Conservation (phyloP, 2,329 filamentous ascomycete genomes). For the Arthrinium puccinioides region DNA sequence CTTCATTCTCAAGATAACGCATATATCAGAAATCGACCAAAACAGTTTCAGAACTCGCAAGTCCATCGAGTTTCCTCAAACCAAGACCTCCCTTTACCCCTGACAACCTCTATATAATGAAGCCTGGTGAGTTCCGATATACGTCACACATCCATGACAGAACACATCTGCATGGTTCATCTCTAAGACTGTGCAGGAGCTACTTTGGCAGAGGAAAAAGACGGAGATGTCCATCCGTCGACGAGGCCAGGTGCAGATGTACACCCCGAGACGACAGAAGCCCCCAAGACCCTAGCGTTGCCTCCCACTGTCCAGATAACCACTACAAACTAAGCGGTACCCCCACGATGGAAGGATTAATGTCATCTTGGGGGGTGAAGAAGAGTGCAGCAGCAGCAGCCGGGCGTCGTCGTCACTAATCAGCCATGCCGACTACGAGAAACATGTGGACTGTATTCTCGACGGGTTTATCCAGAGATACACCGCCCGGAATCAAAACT, state of each 20-base stretch:
- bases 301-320: too few species aligned
- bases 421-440: too few species aligned
- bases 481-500: too few species aligned
- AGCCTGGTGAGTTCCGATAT: not conserved
- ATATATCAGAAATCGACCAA: not conserved
- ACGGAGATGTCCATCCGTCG: not conserved
- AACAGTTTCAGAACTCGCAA: not conserved
- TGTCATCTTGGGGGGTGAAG: too few species aligned
- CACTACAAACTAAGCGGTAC: too few species aligned
- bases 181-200: not conserved
- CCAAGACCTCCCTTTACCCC: not conserved
- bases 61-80: constrained; percentile 2
- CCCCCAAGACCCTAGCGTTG: too few species aligned
- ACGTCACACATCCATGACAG: not conserved
- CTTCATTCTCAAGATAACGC: not conserved
- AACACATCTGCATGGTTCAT: not conserved
- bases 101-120: not conserved
- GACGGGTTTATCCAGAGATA: too few species aligned
- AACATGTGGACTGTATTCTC: too few species aligned
- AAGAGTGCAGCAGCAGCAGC: too few species aligned
- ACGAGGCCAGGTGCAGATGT: not conserved
- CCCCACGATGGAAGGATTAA: too few species aligned
- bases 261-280: too few species aligned
- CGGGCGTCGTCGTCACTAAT: too few species aligned
- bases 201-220: not conserved